Conservation (phyloP, 495 filamentous ascomycete species). For the Aspergillus avenaceus region DNA sequence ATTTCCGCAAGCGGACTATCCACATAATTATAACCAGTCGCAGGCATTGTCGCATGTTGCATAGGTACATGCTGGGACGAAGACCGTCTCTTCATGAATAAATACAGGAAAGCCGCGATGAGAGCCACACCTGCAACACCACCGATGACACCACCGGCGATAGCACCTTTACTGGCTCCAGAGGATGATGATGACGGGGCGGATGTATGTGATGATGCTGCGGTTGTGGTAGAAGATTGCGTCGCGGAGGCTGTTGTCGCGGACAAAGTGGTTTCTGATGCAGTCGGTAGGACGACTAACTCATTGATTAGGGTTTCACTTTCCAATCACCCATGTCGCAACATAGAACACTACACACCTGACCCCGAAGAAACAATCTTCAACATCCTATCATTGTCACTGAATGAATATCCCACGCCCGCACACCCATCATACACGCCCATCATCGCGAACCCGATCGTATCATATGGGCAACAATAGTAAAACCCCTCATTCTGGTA, state of each 20-base stretch:
- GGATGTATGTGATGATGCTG: background rate
- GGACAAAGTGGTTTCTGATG: background rate
- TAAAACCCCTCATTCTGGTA: constrained; percentile 7
- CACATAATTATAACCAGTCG: background rate
- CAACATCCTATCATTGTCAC: background rate
- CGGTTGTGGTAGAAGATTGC: background rate
- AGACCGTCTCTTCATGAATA: background rate
- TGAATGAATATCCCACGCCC: background rate
- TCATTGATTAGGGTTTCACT: no score
- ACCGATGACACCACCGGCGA: background rate
- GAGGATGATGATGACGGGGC: background rate
- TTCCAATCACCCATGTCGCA: no score
- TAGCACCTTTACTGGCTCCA: background rate
- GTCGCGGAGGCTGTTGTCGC: background rate
- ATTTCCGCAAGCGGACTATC: background rate
- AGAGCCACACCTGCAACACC: background rate
- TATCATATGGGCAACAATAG: constrained; percentile 2
- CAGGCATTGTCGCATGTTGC: background rate
- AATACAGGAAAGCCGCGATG: background rate
- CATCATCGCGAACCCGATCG: background rate
- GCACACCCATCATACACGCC: constrained; percentile 1
- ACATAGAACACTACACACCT: background rate
- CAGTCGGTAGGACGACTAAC: background rate
- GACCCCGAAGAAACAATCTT: background rate
- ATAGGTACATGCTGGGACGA: background rate